Evolutionary conservation across 2,329 filamentous ascomycete genomes (phyloP).

Genomic region (Cercospora brassicicola): DNA sequence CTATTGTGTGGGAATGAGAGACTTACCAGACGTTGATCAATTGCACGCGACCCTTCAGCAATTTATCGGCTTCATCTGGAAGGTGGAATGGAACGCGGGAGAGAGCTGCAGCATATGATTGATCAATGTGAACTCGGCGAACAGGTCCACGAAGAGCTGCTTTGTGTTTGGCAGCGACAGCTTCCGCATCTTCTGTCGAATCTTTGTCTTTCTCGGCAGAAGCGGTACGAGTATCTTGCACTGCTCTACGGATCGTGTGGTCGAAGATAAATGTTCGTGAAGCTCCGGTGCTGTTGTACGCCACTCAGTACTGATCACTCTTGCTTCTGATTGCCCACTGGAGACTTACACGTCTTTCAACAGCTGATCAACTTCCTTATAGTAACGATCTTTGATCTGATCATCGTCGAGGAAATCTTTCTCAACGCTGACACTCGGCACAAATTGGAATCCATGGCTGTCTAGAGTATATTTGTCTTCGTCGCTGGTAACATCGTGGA

Average conservation of each 20-base stretch:
- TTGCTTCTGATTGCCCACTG: too few relatives aligned
- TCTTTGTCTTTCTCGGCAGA: conserved; percentile 27
- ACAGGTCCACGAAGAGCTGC: conserved; percentile 47
- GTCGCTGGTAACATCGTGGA: conserved; percentile 50
- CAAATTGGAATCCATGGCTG: conserved; percentile 41
- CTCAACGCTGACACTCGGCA: conserved; percentile 38
- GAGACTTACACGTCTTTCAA: conserved; percentile 41
- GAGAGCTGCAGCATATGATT: conserved; percentile 51
- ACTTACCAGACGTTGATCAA: conserved; percentile 51
- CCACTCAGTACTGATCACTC: not conserved
- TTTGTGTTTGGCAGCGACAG: conserved; percentile 20
- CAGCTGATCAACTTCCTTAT: conserved; percentile 42
- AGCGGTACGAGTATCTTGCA: conserved; percentile 32
- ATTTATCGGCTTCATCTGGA: conserved; percentile 46
- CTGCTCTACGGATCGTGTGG: conserved; percentile 58
- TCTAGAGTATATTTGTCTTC: conserved; percentile 39
- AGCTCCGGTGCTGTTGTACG: conserved; percentile 51
- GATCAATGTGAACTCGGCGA: conserved; percentile 59
- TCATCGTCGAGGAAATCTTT: conserved; percentile 44
- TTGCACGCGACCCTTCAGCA: conserved; percentile 52
- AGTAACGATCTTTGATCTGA: conserved; percentile 42
- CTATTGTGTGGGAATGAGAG: not conserved
- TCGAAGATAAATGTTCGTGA: conserved; percentile 62
- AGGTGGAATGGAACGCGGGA: conserved; percentile 51
- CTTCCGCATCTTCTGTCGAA: conserved; percentile 4